These are phyloP conservation scores for Hydnomerulius pinastri DNA, from an alignment of 768 basidiomycete genomes.

Conservation along the genomic window DNA sequence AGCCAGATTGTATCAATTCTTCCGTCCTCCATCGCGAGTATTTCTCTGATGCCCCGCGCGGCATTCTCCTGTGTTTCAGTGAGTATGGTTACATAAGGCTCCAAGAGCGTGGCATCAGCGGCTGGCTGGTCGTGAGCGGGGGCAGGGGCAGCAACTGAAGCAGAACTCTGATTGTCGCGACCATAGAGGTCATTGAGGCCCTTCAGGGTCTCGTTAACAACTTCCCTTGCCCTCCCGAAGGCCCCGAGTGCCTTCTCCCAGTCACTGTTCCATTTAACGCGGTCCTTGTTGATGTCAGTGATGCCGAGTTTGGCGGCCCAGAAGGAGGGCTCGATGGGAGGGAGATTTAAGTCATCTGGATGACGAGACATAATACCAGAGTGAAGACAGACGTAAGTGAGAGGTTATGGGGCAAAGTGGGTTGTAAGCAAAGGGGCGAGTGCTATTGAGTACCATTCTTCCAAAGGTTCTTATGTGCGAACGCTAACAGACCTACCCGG, in stretches of 20 bases:
- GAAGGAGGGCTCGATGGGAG: neutral
- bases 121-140: too few relatives aligned
- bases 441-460: too few relatives aligned
- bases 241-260: slow-evolving; percentile 18
- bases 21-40: neutral
- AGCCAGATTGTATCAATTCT: slow-evolving; percentile 16
- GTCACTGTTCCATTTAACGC: slow-evolving; percentile 18
- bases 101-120: too few relatives aligned
- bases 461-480: too few relatives aligned
- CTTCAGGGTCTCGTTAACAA: slow-evolving; percentile 8
- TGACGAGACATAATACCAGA: neutral
- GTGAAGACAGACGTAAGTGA: neutral
- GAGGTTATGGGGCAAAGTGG: neutral
- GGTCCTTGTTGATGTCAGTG: slow-evolving; percentile 9
- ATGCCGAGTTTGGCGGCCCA: slow-evolving; percentile 3
- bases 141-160: too few relatives aligned
- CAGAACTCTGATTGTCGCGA: too few relatives aligned
- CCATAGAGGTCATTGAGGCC: neutral
- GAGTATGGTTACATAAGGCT: too few relatives aligned
- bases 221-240: slow-evolving; percentile 9
- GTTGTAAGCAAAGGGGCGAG: too few relatives aligned
- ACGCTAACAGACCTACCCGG: too few relatives aligned
- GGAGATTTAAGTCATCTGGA: neutral
- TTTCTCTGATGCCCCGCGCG: too few relatives aligned
- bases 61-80: too few relatives aligned